phyloP scores from a whole-genome alignment of 2,329 filamentous ascomycete species.

The Sporothrix phasma region DNA sequence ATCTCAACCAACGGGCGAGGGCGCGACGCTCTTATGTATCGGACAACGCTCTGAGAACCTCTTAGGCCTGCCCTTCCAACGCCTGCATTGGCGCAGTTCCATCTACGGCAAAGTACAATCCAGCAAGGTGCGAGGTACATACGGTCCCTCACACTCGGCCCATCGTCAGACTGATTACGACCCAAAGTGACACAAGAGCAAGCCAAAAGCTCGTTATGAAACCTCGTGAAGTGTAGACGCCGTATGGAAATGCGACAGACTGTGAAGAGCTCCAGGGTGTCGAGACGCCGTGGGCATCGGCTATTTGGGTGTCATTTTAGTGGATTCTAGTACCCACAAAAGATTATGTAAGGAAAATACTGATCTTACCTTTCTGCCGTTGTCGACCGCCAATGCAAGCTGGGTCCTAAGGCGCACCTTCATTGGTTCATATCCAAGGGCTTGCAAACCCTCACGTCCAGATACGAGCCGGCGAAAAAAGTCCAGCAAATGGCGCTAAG shows the following conservation, averaged over 20 bases:
- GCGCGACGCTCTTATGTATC: not conserved
- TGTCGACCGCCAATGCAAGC: not conserved
- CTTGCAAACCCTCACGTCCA: slow-evolving; percentile 11
- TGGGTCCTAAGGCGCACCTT: not conserved
- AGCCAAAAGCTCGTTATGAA: too few species aligned
- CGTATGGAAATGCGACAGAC: too few species aligned
- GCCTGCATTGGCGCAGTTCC: not conserved
- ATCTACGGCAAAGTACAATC: not conserved
- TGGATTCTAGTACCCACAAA: not conserved
- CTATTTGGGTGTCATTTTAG: too few species aligned
- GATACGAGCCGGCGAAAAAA: not conserved
- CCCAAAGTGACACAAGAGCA: not conserved
- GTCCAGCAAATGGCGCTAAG: not conserved
- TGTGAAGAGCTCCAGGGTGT: too few species aligned
- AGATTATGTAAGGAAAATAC: not conserved
- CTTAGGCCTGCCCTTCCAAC: slow-evolving; percentile 18
- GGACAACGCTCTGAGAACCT: slow-evolving; percentile 25
- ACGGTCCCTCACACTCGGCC: not conserved
- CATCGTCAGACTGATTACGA: not conserved
- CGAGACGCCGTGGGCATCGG: too few species aligned
- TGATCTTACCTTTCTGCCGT: too few species aligned
- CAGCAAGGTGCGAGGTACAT: not conserved
- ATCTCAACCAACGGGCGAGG: not conserved
- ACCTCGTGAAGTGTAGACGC: not conserved
- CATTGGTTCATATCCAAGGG: not conserved